Evolutionary conservation across 2,329 filamentous ascomycete species (phyloP).

Genomic region (Aspergillus chevalieri): DNA sequence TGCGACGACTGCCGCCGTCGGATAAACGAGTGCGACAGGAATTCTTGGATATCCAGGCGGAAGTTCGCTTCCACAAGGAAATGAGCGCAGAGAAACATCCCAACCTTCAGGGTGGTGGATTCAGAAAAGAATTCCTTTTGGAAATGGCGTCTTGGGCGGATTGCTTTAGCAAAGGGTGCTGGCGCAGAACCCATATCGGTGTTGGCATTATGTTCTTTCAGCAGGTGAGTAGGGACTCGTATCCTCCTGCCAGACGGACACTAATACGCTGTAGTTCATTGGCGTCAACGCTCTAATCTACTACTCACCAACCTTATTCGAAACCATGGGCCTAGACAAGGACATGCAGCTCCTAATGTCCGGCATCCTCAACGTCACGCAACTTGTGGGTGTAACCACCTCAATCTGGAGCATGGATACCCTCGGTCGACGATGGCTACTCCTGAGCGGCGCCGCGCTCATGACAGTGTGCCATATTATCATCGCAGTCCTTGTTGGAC

Average conservation of each 20-base stretch:
- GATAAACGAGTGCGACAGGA: constrained; percentile 50
- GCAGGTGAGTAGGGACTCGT: constrained; percentile 28
- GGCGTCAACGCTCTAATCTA: constrained; percentile 54
- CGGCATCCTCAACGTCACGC: constrained; percentile 49
- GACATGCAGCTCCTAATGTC: constrained; percentile 48
- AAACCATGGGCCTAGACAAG: constrained; percentile 41
- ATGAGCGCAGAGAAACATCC: constrained; percentile 38
- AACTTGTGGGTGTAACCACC: constrained; percentile 42
- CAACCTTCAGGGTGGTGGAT: constrained; percentile 25
- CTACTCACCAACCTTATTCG: constrained; percentile 57
- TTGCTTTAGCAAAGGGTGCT: constrained; percentile 46
- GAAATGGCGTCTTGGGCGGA: constrained; percentile 47
- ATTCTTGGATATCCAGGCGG: constrained; percentile 46
- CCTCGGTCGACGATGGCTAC: constrained; percentile 42
- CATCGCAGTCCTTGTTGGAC: constrained; percentile 50
- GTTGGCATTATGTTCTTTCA: constrained; percentile 54
- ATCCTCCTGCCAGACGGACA: not conserved
- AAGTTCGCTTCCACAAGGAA: constrained; percentile 48
- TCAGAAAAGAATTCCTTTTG: constrained; percentile 36
- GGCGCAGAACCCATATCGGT: constrained; percentile 48
- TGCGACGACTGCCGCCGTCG: constrained; percentile 44
- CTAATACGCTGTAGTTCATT: constrained; percentile 30
- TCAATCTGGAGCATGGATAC: constrained; percentile 47
- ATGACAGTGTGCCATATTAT: constrained; percentile 46
- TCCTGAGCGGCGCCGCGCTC: constrained; percentile 40